Conservation (phyloP, 2,329 filamentous ascomycete species). For the Aspergillus caelatus region DNA sequence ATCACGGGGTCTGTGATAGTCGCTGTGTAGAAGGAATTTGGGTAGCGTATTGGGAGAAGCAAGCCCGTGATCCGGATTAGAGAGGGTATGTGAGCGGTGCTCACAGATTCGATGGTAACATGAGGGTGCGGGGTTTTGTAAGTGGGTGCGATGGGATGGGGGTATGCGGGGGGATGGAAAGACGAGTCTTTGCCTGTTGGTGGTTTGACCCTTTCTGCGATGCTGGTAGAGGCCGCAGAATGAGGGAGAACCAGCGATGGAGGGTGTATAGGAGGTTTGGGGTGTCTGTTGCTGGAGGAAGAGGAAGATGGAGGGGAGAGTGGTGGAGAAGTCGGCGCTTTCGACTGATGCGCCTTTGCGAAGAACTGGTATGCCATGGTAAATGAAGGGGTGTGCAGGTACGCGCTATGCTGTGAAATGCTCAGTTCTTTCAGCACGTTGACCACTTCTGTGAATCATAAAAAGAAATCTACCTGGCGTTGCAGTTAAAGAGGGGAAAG, state of each 20-base stretch:
- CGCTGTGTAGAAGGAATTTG: constrained; percentile 63
- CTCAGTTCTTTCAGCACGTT: background rate
- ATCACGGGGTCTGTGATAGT: constrained; percentile 58
- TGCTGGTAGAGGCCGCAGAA: constrained; percentile 21
- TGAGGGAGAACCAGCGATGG: constrained; percentile 32
- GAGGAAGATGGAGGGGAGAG: constrained; percentile 25
- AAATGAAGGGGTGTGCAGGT: background rate
- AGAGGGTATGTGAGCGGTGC: constrained; percentile 56
- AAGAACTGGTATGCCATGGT: constrained; percentile 44
- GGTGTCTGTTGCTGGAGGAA: constrained; percentile 19
- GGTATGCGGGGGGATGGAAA: constrained; percentile 35
- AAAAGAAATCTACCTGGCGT: background rate
- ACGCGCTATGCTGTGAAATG: background rate
- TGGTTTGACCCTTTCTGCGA: constrained; percentile 26
- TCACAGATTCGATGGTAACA: constrained; percentile 56
- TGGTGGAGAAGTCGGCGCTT: constrained; percentile 25
- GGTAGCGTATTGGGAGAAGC: constrained; percentile 64
- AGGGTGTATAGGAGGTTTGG: constrained; percentile 34
- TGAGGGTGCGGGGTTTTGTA: constrained; percentile 48
- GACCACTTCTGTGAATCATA: background rate
- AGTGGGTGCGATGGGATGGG: constrained; percentile 29
- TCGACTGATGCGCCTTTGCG: constrained; percentile 35
- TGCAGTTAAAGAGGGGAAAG: constrained; percentile 1
- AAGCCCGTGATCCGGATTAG: constrained; percentile 61
- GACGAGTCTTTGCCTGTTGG: constrained; percentile 27